These are phyloP conservation scores for Leucocoprinus gongylophorus DNA, from an alignment of 1,284 basidiomycete species.

Conservation along the genomic window DNA sequence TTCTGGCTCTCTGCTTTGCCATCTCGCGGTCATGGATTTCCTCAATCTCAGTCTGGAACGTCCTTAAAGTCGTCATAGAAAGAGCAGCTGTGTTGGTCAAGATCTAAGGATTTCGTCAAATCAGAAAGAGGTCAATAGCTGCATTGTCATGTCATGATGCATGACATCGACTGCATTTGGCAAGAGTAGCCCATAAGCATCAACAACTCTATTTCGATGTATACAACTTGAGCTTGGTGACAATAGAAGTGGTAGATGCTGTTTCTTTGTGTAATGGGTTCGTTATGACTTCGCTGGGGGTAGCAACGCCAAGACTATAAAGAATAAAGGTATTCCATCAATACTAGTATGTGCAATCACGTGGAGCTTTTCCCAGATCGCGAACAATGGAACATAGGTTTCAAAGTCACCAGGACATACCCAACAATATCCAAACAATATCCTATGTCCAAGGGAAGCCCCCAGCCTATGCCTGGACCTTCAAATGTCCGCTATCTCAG, in stretches of 20 bases:
- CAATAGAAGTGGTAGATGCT: neutral
- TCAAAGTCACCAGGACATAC: neutral
- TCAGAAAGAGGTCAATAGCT: no score
- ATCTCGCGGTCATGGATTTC: slow-evolving; percentile 61
- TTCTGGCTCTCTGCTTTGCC: slow-evolving; percentile 47
- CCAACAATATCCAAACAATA: neutral
- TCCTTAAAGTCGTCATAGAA: slow-evolving; percentile 55
- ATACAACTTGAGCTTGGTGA: no score
- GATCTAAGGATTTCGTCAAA: neutral
- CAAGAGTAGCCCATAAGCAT: neutral
- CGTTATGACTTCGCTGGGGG: neutral
- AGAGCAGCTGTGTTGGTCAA: neutral
- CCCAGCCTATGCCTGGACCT: neutral
- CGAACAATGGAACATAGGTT: no score
- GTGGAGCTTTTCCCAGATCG: neutral
- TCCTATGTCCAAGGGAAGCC: neutral
- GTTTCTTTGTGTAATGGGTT: neutral
- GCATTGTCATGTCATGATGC: no score
- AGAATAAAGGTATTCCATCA: neutral
- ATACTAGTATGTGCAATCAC: neutral
- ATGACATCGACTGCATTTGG: slow-evolving; percentile 1
- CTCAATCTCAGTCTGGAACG: slow-evolving; percentile 71
- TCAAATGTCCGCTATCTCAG: slow-evolving; percentile 17
- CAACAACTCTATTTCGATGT: no score
- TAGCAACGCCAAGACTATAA: neutral